Evolutionary conservation across 805 yeast species (phyloP), one percentile per base, ranked within the genome.

Genomic region (Candida cerambycidarum): DNA sequence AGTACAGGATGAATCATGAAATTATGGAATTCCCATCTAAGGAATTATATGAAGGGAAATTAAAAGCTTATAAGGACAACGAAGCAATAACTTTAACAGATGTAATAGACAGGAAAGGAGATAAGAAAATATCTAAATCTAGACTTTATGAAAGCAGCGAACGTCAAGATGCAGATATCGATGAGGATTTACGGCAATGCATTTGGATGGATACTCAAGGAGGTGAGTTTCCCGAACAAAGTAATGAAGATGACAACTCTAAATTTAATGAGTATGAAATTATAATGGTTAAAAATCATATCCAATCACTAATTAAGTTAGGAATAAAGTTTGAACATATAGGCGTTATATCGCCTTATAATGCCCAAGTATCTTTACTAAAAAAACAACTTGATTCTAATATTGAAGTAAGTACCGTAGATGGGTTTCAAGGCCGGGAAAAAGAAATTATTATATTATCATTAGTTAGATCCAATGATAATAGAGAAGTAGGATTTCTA

Each of bases 391-490:
- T 85, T 1, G 59, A 58, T 3, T 66, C 64, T 38, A 7, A 10
- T 2, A 66, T 92, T 5, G 98, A 92, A 56, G 78, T 90, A 0
- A 80, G 95, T 4, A 88, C 97, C 0, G 92, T 92, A 4, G 99
- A 92, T 65, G 97, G 97, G 1, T 93, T 92, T 56, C 99, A 92
- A 67, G 99, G 99, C 1, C 71, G 97, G 47, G 99, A 92, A 57
- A 93, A 92, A 60, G 95, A 90, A 53, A 83, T 82, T 0, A 89
- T 92, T 5, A 73, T 92, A 1, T 65, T 93, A 10, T 76, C 93
- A 1, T 61, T 92, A 41, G 97, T 92, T 2, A 71, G 99, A 49
- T 83, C 93, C 30, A 92, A 92, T 59, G 82, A 76, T 15, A 54
- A 64, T 2, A 61, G 73, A 25, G 86, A 83, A 40, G 83, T 90